Evolutionary conservation across 1,284 basidiomycete species (phyloP), one percentile per base, ranked within the genome.

Genomic region (Malassezia furfur): DNA sequence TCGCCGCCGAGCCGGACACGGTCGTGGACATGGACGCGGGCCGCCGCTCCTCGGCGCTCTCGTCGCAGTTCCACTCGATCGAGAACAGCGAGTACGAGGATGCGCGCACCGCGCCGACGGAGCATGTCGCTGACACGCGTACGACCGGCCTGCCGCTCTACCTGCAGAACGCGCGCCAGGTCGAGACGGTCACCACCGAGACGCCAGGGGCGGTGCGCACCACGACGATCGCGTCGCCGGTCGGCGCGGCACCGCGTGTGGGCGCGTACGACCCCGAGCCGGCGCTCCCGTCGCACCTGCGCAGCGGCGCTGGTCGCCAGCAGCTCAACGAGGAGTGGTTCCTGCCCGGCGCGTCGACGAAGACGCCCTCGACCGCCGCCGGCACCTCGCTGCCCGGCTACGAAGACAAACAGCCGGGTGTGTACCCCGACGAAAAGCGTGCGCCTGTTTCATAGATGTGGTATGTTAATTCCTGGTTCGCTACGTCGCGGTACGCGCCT

Each of bases 321-420:
- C 30, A 45, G 32, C 40, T 43, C 9, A 47, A 34, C 10, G 52
- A 48, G 25, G 34, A 46, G 21, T 54, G 52, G 52, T 54, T 54
- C 45, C 39, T 54, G 22, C 45, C 45, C 11, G 34, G 50, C n/a
- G 25, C 30, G 11, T 17, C 48, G 17, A 9, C 6, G 8, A 12
- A 8, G 10, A 37, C 35, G 11, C 22, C 48, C 12, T 6, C 17
- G 3, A 11, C 17, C 28, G 14, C 43, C 7, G 25, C 25, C 25
- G 25, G 25, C 22, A 10, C 38, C 38, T 40, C 17, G 25, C 25
- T 45, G 32, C 28, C 40, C 34, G n/a, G 5, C 7, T 39, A 35
- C 31, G 22, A 39, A 11, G 7, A 22, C 38, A 2, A 35, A 15
- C n/a, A n/a, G 25, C 38, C 17, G 10, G 3, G 28, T 15, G 28